Evolutionary conservation across 1,139 yeast species (phyloP), one percentile per base, ranked within the genome.

Genomic region (Wickerhamiella pararugosa): DNA sequence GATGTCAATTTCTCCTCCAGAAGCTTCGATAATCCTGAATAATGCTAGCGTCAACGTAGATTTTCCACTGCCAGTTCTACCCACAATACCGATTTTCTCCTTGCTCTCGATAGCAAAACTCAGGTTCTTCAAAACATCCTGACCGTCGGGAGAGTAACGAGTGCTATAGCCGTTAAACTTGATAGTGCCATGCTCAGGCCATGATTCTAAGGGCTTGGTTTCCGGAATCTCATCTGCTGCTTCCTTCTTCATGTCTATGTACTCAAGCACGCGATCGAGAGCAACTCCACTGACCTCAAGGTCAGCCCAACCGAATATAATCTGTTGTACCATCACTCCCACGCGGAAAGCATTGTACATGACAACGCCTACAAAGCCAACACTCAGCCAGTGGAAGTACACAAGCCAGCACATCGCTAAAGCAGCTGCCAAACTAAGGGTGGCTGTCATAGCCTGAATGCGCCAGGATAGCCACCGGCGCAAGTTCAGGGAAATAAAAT

Each of bases 41-140:
- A 81, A 58, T 0, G 90, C 79, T 52, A 79, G 59, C 1, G 83
- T 75, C 39, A 81, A 61, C 1, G 87, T 73, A 32, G 83, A 75
- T 57, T 81, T 81, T 25, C 94, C 94, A 1, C 92, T 87, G 35
- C 94, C 94, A 0, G 93, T 81, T 50, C 94, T 69, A 7, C 94
- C 94, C 11, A 80, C 90, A 48, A 81, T 75, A 36, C 93, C 93
- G 49, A 81, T 65, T 54, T 81, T 81, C 51, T 81, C 90, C 11
- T 63, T 63, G 3, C 83, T 67, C 29, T 68, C 64, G 45, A 81
- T 70, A 2, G 64, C 61, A 38, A 80, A 54, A 32, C 64, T 60
- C 40, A 81, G 64, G 39, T 71, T 64, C 41, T 67, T 69, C 52
- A 81, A 61, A 3, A 79, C 82, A 26, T 75, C 72, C 27, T 60